Evolutionary conservation across 768 basidiomycete genomes (phyloP), one percentile per base, ranked within the genome.

Genomic region (Kwoniella sp.): DNA sequence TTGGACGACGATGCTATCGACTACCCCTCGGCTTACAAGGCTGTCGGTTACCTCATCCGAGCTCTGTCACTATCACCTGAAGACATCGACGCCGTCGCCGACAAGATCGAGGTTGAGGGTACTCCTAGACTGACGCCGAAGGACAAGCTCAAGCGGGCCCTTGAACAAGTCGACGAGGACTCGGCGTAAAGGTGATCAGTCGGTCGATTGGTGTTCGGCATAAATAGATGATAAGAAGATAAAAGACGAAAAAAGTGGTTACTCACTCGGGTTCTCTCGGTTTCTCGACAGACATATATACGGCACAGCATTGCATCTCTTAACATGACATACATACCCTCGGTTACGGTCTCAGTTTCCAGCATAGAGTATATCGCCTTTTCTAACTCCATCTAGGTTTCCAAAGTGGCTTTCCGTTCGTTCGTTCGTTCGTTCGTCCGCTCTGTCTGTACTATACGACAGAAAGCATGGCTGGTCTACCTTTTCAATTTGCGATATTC

Each of bases 1-100:
- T 84, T 98, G 71, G 91, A 92, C 72, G 93, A 97, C 75, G 85
- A 93, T 62, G 88, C 88, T 29, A 88, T 93, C 70, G 93, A 98
- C 77, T 90, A 89, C 50, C 94, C 95, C 9, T 88, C 88, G 73
- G 95, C 92, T 0, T 88, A 88, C 82, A 79, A 84, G 47, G 85
- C 88, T 63, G 87, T 91, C 77, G 90, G 87, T 13, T 82, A 85
- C 63, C 86, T 95, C 82, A 80, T 95, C 61, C 64, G 70, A 44
- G 70, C 71, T 27, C 59, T 74, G 10, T 70, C 70, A 3, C 63
- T 80, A 5, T 58, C 72, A 9, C 50, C 71, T 1, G 70, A 73
- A 24, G 78, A 79, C 22, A 65, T 81, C 24, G 70, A 70, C 7
- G 63, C 56, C 1, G 64, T 83, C 22, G 76, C 62, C 19, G 64